These are phyloP conservation scores for Suhomyces anneliseae DNA, from an alignment of 1,139 yeast genomes.

Conservation along the genomic window DNA sequence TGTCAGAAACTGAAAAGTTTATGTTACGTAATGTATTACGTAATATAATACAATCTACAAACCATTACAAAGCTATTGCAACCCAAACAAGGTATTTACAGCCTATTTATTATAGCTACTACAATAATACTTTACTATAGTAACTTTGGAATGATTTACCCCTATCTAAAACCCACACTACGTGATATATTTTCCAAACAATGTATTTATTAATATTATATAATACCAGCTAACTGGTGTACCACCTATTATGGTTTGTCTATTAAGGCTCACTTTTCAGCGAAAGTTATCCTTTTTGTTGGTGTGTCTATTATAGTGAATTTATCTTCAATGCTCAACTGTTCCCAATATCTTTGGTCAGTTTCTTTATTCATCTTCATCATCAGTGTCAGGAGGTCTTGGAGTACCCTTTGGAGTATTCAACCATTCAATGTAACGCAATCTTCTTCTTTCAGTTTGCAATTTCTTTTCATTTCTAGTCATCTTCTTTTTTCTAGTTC, in stretches of 20 bases:
- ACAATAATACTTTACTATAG: too few relatives aligned
- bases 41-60: too few relatives aligned
- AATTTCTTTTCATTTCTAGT: constrained; percentile 93
- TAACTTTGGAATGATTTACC: too few relatives aligned
- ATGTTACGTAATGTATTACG: too few relatives aligned
- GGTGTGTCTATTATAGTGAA: background rate
- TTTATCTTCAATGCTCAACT: background rate
- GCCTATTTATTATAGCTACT: too few relatives aligned
- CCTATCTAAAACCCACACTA: too few relatives aligned
- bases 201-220: too few relatives aligned
- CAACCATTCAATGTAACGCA: constrained; percentile 93
- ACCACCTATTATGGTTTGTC: background rate
- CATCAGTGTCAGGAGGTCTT: constrained; percentile 89
- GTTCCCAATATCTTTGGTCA: background rate
- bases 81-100: too few relatives aligned
- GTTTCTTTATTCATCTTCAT: constrained; percentile 60
- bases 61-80: too few relatives aligned
- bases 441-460: constrained; percentile 91
- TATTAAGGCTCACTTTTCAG: background rate
- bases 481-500: constrained; percentile 90
- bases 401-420: constrained; percentile 97
- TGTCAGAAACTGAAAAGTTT: too few relatives aligned
- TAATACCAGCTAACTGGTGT: too few relatives aligned
- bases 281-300: background rate
- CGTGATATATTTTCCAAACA: too few relatives aligned